These are phyloP conservation scores for Trypanosoma brucei DNA, from an alignment of 208 protist genomes.

Conservation along the genomic window DNA sequence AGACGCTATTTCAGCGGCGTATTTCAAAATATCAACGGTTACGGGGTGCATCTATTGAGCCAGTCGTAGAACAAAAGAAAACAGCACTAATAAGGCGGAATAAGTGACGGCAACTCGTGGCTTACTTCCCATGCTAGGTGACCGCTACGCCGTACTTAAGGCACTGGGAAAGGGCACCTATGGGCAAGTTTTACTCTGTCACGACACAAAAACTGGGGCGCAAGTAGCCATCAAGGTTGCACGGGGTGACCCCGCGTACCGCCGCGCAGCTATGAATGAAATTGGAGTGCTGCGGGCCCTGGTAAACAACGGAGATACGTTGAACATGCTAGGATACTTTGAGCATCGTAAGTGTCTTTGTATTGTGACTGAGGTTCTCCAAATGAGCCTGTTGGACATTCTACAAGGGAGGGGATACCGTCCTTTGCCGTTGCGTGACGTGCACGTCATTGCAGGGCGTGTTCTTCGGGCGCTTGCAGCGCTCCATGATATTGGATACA, in stretches of 20 bases:
- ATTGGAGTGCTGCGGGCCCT: constrained; percentile 58
- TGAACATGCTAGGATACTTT: constrained; percentile 69
- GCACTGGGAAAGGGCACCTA: constrained; percentile 90
- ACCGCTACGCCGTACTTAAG: constrained; percentile 61
- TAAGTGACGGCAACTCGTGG: background rate
- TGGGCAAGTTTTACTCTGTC: constrained; percentile 84
- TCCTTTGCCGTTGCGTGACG: constrained; percentile 48
- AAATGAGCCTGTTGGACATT: constrained; percentile 72
- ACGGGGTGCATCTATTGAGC: too few relatives aligned
- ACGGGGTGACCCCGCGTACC: constrained; percentile 72
- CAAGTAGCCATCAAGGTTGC: constrained; percentile 86
- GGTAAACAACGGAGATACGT: constrained; percentile 30
- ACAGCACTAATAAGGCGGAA: too few relatives aligned
- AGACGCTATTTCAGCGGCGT: too few relatives aligned
- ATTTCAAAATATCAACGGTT: too few relatives aligned
- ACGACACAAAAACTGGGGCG: constrained; percentile 72
- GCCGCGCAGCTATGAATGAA: constrained; percentile 78
- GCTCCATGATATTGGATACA: constrained; percentile 73
- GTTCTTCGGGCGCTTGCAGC: constrained; percentile 47
- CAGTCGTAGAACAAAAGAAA: too few relatives aligned
- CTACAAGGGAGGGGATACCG: constrained; percentile 41
- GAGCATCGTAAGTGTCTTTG: constrained; percentile 76
- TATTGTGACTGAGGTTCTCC: constrained; percentile 79
- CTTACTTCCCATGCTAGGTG: constrained; percentile 17
- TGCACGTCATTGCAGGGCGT: constrained; percentile 45